Percentiles rank a stretch among this genome's conserved stretches.
phyloP scores from a whole-genome alignment of 208 protist genomes.

The Trypanosomatidae sp. region DNA sequence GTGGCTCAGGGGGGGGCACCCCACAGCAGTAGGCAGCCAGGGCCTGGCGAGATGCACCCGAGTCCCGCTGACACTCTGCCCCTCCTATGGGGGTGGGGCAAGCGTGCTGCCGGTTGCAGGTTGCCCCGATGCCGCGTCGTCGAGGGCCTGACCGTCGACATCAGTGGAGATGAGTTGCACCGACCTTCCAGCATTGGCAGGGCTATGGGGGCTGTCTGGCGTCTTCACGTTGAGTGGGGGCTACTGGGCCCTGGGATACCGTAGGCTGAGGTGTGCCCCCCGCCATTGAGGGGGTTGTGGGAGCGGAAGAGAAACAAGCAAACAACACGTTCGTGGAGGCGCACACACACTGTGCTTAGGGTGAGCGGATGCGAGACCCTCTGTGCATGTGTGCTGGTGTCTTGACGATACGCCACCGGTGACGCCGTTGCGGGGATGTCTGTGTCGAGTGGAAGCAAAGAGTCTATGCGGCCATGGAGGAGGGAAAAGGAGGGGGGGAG shows the following conservation, averaged over 20 bases:
- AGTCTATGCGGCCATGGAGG: not conserved
- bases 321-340: not conserved
- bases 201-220: not conserved
- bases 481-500: not conserved
- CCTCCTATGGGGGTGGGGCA: not conserved
- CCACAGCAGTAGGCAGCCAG: not conserved
- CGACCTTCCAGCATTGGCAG: not conserved
- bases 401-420: not conserved
- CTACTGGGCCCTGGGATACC: not conserved
- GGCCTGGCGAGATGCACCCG: not conserved
- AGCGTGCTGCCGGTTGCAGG: not conserved
- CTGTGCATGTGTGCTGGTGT: not conserved
- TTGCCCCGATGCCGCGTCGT: not conserved
- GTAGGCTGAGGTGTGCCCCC: not conserved
- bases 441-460: no score
- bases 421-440: not conserved
- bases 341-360: not conserved
- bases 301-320: not conserved
- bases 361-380: not conserved
- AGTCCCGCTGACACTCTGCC: not conserved
- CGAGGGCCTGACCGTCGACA: not conserved
- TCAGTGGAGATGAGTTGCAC: not conserved
- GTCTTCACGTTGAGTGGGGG: not conserved
- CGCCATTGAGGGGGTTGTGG: not conserved
- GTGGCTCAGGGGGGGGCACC: not conserved